Base-by-base conservation (phyloP, 2,329 filamentous ascomycete species). In the Colletotrichum lindemuthianum region DNA sequence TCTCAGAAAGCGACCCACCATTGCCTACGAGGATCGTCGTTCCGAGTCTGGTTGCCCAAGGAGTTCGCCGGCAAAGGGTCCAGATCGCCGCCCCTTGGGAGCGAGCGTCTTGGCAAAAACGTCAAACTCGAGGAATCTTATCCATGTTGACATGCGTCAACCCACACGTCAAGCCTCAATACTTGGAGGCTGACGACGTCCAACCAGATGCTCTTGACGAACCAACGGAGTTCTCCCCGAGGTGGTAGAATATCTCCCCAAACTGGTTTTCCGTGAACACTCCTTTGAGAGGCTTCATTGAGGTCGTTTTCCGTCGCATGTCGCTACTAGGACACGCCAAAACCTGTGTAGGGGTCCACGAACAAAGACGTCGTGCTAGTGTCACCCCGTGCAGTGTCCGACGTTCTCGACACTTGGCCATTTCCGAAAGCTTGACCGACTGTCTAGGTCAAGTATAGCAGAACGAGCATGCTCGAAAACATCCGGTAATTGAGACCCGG, bases 41-140 rank as follows among this genome's bases (percentile, higher is more conserved):
- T 45, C n/a, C 24, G 15, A 24, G 44, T 39, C 24, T 43, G n/a
- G 41, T 47, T 47, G 51, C 41, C 45, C 45, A 15, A 53, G 47
- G 37, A 34, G 51, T 48, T 55, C 51, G 32, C 24, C 32, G 34
- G 33, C 15, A 57, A 53, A 45, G n/a, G 45, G 58, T 43, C 51
- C 32, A 61, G 58, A 61, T 65, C 32, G 57, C 41, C 51, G 58
- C 45, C 41, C 34, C 24, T 36, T 24, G 36, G 36, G 44, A 11
- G 15, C 58, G 61, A 65, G 57, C 16, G 61, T 12, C 61, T 63
- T 56, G 47, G 58, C 61, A 43, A 12, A 52, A 43, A 56, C 33
- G 33, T 24, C 32, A 54, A 49, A 45, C 13, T 34, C 10, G 33
- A n/a, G 2, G 16, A 10, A 12, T 15, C 6, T 24, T 33, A 58